Evolutionary conservation across 2,329 filamentous ascomycete genomes (phyloP).

Genomic region (Fusarium sp.): DNA sequence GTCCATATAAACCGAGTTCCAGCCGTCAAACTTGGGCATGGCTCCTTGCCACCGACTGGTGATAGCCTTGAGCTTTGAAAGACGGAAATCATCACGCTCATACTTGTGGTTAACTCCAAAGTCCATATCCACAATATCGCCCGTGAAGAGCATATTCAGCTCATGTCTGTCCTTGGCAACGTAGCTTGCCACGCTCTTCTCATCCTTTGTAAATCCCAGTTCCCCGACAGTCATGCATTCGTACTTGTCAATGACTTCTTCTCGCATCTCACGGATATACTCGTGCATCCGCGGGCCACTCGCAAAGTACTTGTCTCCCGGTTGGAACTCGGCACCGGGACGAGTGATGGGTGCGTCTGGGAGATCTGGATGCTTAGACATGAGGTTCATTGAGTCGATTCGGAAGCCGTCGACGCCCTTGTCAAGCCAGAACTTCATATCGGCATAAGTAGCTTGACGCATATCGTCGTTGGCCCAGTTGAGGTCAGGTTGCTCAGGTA

Average conservation of each 20-base stretch:
- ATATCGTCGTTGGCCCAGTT: constrained; percentile 80
- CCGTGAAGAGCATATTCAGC: constrained; percentile 45
- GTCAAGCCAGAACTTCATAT: constrained; percentile 81
- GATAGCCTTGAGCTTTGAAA: constrained; percentile 51
- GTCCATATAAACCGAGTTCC: constrained; percentile 65
- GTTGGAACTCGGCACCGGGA: constrained; percentile 49
- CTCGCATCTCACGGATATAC: constrained; percentile 42
- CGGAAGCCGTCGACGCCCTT: constrained; percentile 76
- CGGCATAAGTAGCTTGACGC: constrained; percentile 72
- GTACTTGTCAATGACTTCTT: constrained; percentile 59
- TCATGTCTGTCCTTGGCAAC: constrained; percentile 57
- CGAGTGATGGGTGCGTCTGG: constrained; percentile 61
- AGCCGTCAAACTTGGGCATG: constrained; percentile 52
- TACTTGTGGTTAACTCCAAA: constrained; percentile 50
- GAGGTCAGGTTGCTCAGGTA: constrained; percentile 77
- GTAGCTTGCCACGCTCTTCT: constrained; percentile 58
- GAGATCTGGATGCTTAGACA: constrained; percentile 69
- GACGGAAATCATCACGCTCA: constrained; percentile 55
- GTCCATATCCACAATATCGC: constrained; percentile 44
- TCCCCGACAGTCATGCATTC: constrained; percentile 63
- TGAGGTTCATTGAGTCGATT: constrained; percentile 73
- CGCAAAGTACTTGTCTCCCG: constrained; percentile 57
- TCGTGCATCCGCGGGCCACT: constrained; percentile 66
- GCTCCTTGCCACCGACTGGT: constrained; percentile 54
- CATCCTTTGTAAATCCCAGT: constrained; percentile 49